phyloP scores from a whole-genome alignment of 805 yeast genomes.

The Torulaspora microellipsoides region DNA sequence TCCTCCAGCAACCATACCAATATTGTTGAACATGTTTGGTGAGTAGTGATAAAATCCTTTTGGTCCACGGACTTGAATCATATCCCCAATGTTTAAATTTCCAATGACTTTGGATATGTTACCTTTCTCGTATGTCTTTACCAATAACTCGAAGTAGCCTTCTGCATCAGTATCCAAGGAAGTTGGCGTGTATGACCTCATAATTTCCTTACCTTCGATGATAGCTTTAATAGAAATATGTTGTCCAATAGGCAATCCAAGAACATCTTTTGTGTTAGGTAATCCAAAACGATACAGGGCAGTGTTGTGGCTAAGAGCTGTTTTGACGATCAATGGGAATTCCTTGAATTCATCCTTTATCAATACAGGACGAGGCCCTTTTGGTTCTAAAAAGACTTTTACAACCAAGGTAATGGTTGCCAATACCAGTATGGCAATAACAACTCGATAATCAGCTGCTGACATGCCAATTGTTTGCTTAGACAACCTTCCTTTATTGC shows the following conservation, averaged over 20 bases:
- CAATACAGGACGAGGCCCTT: conserved; percentile 43
- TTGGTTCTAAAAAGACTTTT: conserved; percentile 34
- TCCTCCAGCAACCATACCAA: conserved; percentile 95
- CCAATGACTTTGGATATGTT: conserved; percentile 74
- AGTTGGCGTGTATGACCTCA: conserved; percentile 87
- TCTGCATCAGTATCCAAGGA: conserved; percentile 65
- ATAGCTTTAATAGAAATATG: conserved; percentile 77
- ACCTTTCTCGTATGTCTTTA: conserved; percentile 83
- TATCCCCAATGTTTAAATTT: conserved; percentile 70
- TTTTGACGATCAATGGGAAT: conserved; percentile 77
- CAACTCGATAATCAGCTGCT: conserved; percentile 5
- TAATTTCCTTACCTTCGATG: conserved; percentile 73
- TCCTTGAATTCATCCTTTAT: conserved; percentile 63
- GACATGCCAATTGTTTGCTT: not conserved
- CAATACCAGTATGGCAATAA: conserved; percentile 15
- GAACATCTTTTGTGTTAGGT: conserved; percentile 64
- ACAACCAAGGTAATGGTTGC: conserved; percentile 11
- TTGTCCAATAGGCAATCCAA: conserved; percentile 93
- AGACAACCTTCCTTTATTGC: no score
- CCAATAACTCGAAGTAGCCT: conserved; percentile 80
- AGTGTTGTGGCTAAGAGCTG: conserved; percentile 71
- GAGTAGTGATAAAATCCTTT: conserved; percentile 81
- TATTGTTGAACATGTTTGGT: conserved; percentile 66
- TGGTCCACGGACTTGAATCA: conserved; percentile 79
- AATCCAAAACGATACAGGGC: conserved; percentile 79